phyloP scores from a whole-genome alignment of 2,329 filamentous ascomycete genomes.

The Fusarium avenaceum region DNA sequence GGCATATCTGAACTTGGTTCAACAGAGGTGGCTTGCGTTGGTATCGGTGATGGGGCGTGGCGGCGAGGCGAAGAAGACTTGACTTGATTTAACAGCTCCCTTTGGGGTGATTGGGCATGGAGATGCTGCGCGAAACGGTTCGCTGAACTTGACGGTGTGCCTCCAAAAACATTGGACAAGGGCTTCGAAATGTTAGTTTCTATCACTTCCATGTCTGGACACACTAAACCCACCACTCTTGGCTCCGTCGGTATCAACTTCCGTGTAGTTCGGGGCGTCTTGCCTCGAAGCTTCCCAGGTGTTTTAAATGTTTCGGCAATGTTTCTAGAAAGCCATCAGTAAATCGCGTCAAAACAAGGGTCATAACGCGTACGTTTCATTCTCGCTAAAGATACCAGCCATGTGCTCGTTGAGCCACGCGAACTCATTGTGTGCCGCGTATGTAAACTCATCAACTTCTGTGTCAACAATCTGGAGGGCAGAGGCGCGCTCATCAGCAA shows the following conservation, averaged over 20 bases:
- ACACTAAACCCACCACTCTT: constrained; percentile 70
- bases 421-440: constrained; percentile 91
- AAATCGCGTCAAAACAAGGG: constrained; percentile 8
- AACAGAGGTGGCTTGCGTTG: constrained; percentile 28
- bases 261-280: constrained; percentile 79
- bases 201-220: background rate
- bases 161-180: constrained; percentile 70
- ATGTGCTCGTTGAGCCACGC: constrained; percentile 99
- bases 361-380: constrained; percentile 76
- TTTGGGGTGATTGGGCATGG: constrained; percentile 67
- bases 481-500: constrained; percentile 84
- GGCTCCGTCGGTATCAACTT: constrained; percentile 70
- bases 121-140: constrained; percentile 67
- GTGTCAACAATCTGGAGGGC: constrained; percentile 80
- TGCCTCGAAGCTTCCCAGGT: constrained; percentile 84
- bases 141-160: constrained; percentile 66
- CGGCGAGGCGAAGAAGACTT: constrained; percentile 54
- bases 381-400: constrained; percentile 89
- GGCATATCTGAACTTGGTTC: constrained; percentile 11
- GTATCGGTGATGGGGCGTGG: constrained; percentile 52
- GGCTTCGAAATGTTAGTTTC: constrained; percentile 61
- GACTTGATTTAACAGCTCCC: constrained; percentile 53
- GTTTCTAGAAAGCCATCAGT: constrained; percentile 69
- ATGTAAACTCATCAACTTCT: constrained; percentile 93
- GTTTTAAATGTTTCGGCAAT: constrained; percentile 97